These are phyloP conservation scores for Rubroboletus satanas DNA, from an alignment of 768 basidiomycete species.

Conservation along the genomic window DNA sequence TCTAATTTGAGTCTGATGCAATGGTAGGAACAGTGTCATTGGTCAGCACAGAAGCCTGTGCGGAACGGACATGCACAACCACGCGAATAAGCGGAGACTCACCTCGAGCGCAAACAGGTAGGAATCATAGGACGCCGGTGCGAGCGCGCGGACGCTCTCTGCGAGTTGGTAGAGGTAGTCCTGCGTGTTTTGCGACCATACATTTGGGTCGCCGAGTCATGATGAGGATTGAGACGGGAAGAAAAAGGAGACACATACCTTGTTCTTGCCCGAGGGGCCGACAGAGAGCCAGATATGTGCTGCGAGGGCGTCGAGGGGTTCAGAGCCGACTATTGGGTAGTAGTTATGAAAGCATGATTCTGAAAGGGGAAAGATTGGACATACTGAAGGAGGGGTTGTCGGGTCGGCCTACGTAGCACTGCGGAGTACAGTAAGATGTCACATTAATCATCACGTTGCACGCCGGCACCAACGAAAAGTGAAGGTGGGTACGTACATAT, in stretches of 20 bases:
- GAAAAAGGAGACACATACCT: constrained; percentile 41
- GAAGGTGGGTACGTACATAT: constrained; percentile 37
- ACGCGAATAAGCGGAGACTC: constrained; percentile 8
- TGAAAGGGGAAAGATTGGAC: constrained; percentile 10
- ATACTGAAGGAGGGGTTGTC: constrained; percentile 87
- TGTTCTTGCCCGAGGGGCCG: constrained; percentile 90
- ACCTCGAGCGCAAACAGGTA: constrained; percentile 80
- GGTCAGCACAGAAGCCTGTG: neutral
- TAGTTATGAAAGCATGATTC: neutral
- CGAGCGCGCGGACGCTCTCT: constrained; percentile 63
- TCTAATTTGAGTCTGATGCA: constrained; percentile 9
- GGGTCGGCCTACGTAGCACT: constrained; percentile 85
- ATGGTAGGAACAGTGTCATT: neutral
- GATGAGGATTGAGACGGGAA: neutral
- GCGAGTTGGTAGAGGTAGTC: constrained; percentile 85
- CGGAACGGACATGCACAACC: neutral
- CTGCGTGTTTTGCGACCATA: constrained; percentile 34
- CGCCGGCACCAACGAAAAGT: neutral
- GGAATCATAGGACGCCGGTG: constrained; percentile 69
- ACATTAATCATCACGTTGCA: neutral
- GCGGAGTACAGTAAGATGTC: neutral
- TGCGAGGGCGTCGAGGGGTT: constrained; percentile 68
- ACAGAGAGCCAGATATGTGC: constrained; percentile 65
- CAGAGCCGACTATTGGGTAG: constrained; percentile 63
- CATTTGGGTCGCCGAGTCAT: neutral